Base-by-base conservation (phyloP, 139 green algal genomes). In the Picochlorum sp. region DNA sequence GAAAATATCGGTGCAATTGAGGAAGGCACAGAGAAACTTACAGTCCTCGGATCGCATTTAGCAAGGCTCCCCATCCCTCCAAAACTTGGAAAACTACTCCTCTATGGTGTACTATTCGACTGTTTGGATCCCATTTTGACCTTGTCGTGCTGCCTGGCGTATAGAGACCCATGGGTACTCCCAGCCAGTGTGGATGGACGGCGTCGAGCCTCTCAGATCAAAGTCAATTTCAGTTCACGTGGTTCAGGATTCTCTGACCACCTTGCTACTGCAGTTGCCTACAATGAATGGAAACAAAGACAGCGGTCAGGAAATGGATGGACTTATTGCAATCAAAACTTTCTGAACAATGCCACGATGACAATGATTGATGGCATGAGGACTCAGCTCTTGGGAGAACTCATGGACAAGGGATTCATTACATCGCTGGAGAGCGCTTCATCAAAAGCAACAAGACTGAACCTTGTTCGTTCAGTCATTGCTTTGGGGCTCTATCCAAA, bases 71-170 rank as follows among this genome's bases (percentile, higher is more conserved):
- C 89, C 21, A 67, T 96, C 54, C 73, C 85, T 18, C 80, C 81
- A 3, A 66, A 68, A 13, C 63, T 93, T 2, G 88, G 85, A 45
- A 96, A 96, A 79, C 77, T 96, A 80, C 81, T 95, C 50, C 65
- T 95, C 7, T 92, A 88, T 47, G 84, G 70, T 38, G 65, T 80
- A 3, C 66, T 96, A 38, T 85, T 91, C 41, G 47, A 67, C 8
- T 91, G 82, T 73, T 75, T 95, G 66, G 80, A 90, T 54, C 87
- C 87, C 18, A 52, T 91, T 13, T 70, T 95, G 30, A 94, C 85
- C 0, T 77, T 95, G 41, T 85, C 88, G 16, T 88, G 78, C 63
- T 66, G 49, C 70, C 73, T 84, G 69, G 86, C 82, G 2, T 85
- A 89, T 68, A 66, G 80, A 49, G 78, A 85, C 50, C 82, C 82